Evolutionary conservation across 371 early-diverging fungal species (phyloP), one percentile per base, ranked within the genome.

Genomic region (Mucor velutinosus): DNA sequence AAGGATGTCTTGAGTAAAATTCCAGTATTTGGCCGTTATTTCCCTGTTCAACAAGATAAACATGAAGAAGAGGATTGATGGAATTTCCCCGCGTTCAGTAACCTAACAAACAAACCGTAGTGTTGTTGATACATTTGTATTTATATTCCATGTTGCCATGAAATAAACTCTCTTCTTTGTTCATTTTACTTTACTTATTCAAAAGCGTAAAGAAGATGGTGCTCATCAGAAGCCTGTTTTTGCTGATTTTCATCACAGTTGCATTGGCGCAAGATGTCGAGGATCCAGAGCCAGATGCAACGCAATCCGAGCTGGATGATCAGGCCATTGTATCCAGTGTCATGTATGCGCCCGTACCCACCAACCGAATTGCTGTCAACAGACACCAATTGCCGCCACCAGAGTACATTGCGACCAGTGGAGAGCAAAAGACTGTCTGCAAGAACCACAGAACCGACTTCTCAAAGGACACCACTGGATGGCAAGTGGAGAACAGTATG

Each of bases 11-110:
- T 85, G 43, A 76, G 77, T 49, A 84, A 83, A 57, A 64, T 76
- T 1, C 85, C 85, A 49, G 1, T 76, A 14, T 62, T 78, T 39
- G 84, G 84, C 19, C 69, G 75, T 67, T 80, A 84, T 72, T 84
- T 82, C 82, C 74, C 76, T 71, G 78, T 76, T 12, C 4, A 19
- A 3, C 55, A 27, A 43, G 57, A 45, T 12, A 58, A 35, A 21
- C 69, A 75, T 29, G 83, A 80, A 64, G 58, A 71, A 64, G 60
- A 71, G 27, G 25, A 53, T 15, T 53, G 15, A 53, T 10, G 15
- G 6, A 53, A 53, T 27, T 27, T 27, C 27, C 53, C 53, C 53
- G 27, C 53, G 53, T 53, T 14, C 14, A 53, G 53, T 53, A 27
- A 53, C 27, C 25, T 7, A 27, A 27, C 12, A 53, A 53, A 53